phyloP scores from a whole-genome alignment of 2,329 filamentous ascomycete genomes.

The Colletotrichum eleusines region DNA sequence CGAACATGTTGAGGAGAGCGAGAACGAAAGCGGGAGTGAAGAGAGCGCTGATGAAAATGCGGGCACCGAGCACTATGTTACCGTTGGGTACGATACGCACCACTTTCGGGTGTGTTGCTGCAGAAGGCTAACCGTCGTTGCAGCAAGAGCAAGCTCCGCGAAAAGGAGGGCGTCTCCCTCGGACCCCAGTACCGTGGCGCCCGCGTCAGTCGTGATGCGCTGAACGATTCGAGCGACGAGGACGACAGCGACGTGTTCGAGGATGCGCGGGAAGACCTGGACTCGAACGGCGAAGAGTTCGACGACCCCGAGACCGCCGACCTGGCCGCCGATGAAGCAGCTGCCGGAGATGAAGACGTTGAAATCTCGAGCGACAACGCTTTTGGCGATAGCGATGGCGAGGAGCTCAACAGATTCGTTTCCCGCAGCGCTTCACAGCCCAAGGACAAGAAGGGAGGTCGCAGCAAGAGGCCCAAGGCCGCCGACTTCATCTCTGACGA shows the following conservation, averaged over 20 bases:
- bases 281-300: conserved; percentile 59
- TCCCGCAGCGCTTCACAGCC: conserved; percentile 71
- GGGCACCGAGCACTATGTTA: conserved; percentile 88
- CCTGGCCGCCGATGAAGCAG: conserved; percentile 62
- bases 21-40: conserved; percentile 59
- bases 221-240: conserved; percentile 55
- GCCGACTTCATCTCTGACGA: conserved; percentile 69
- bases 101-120: not conserved
- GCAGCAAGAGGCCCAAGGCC: conserved; percentile 59
- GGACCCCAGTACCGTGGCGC: conserved; percentile 86
- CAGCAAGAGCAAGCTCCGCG: conserved; percentile 85
- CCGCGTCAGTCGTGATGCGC: conserved; percentile 76
- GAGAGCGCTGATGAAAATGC: conserved; percentile 61
- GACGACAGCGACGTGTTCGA: conserved; percentile 64
- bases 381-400: conserved; percentile 86
- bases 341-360: conserved; percentile 62
- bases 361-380: conserved; percentile 77
- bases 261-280: conserved; percentile 51
- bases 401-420: conserved; percentile 80
- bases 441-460: conserved; percentile 47
- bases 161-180: conserved; percentile 75
- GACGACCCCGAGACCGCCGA: conserved; percentile 69
- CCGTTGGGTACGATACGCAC: conserved; percentile 69
- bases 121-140: conserved; percentile 15
- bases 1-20: conserved; percentile 31